Evolutionary conservation across 2,329 filamentous ascomycete species (phyloP).

Genomic region (Cadophora sp.): DNA sequence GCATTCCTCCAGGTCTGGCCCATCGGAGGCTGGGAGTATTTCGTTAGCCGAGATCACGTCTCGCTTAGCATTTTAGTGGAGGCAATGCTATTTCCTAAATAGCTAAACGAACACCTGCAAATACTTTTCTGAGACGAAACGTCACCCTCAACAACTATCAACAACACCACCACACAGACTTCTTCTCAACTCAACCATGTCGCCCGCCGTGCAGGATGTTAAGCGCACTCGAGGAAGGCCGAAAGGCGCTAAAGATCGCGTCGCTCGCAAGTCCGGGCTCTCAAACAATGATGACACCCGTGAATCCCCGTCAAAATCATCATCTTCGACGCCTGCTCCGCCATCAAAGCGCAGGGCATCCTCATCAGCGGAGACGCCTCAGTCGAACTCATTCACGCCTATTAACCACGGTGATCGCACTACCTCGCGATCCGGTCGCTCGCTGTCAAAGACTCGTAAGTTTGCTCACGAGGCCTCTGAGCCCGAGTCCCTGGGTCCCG

Average conservation of each 20-base stretch:
- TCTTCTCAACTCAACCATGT: not conserved
- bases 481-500: slow-evolving; percentile 11
- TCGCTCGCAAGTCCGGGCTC: slow-evolving; percentile 10
- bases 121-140: slow-evolving; percentile 6
- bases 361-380: not conserved
- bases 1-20: slow-evolving; percentile 2
- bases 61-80: slow-evolving; percentile 12
- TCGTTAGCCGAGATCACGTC: slow-evolving; percentile 12
- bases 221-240: slow-evolving; percentile 14
- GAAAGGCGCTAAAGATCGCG: slow-evolving; percentile 12
- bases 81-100: not conserved
- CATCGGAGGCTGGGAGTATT: not conserved
- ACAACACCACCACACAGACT: slow-evolving; percentile 7
- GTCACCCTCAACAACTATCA: slow-evolving; percentile 5
- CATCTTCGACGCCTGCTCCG: slow-evolving; percentile 13
- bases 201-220: not conserved
- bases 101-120: slow-evolving; percentile 7
- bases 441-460: slow-evolving; percentile 9
- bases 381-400: slow-evolving; percentile 1
- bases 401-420: slow-evolving; percentile 3
- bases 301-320: slow-evolving; percentile 2
- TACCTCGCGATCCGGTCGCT: slow-evolving; percentile 9
- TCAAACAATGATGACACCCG: slow-evolving; percentile 4
- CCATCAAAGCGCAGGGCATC: slow-evolving; percentile 10
- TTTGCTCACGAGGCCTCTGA: not conserved